Base-by-base conservation (phyloP, 768 basidiomycete genomes). In the Tylopilus felleus region DNA sequence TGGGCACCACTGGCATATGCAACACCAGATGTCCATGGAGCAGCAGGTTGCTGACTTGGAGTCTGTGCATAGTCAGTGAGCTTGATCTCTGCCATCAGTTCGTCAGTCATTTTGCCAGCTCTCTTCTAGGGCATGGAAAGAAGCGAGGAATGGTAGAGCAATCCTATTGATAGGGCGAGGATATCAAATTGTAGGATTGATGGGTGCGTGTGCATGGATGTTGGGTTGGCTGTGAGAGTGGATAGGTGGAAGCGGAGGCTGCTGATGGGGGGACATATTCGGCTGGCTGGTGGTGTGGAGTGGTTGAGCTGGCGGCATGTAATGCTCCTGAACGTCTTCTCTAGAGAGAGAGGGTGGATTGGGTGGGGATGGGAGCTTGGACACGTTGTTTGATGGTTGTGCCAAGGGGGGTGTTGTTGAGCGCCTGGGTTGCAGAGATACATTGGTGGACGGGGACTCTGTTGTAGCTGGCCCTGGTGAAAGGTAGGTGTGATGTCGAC, bases 31-130 rank as follows among this genome's bases (percentile, higher is more conserved):
- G 71, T 72, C 58, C 71, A 59, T 63, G 66, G 62, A 61, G 71
- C 62, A 43, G 73, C 60, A 49, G 71, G 63, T n/a, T 70, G 71
- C 58, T 78, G 77, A 36, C 73, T 74, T 63, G 81, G 79, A 9
- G 77, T 68, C 63, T 83, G 83, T 51, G 84, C 81, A 57, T 80
- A 70, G 67, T 87, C 84, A n/a, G 82, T 83, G 40, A 81, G 79
- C 63, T 89, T 86, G 56, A 88, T 85, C 57, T 88, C 84, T 29
- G 82, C 83, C 69, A 88, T 73, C 27, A 88, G 75, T 58, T 88
- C 83, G 33, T 82, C 80, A 0, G 86, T 86, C 76, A 88, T 80
- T 47, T n/a, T 85, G 78, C 77, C 82, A 86, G 38, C 76, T 76
- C 39, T 82, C 82, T 35, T 83, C 82, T 62, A 79, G 62, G 12